A percentile compares a stretch with the other conserved stretches of the same genome.
Evolutionary conservation across 768 basidiomycete genomes (phyloP).

Genomic region (Candolleomyces efflorescens): DNA sequence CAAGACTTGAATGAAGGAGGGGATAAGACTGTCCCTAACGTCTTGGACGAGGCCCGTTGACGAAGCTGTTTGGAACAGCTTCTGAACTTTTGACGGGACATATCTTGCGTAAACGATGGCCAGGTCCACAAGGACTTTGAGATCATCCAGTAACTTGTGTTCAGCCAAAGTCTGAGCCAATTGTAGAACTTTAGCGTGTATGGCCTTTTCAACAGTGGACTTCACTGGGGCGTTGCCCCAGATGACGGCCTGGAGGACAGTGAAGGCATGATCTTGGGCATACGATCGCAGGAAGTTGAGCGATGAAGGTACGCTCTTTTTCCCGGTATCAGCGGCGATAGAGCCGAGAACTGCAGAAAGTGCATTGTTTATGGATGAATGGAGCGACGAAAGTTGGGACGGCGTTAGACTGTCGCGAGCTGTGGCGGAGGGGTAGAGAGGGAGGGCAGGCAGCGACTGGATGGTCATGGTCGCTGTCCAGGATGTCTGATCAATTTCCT

Average conservation of each 20-base stretch:
- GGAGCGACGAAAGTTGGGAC: conserved; percentile 2
- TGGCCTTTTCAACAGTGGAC: conserved; percentile 37
- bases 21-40: conserved; percentile 45
- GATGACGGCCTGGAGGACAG: conserved; percentile 50
- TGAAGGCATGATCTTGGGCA: conserved; percentile 50
- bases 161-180: conserved; percentile 36
- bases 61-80: conserved; percentile 31
- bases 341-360: not conserved
- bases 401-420: conserved; percentile 2
- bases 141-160: conserved; percentile 48
- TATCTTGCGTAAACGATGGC: conserved; percentile 49
- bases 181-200: conserved; percentile 45
- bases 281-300: conserved; percentile 28
- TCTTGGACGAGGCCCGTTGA: conserved; percentile 26
- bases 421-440: conserved; percentile 4
- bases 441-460: conserved; percentile 4
- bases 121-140: conserved; percentile 58
- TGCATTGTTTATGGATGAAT: conserved; percentile 1
- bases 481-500: not conserved
- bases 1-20: conserved; percentile 52
- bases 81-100: conserved; percentile 31
- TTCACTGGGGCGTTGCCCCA: conserved; percentile 37
- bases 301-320: not conserved
- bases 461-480: not conserved
- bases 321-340: not conserved